Evolutionary conservation across 768 basidiomycete species (phyloP).

Genomic region (Tylopilus sp.): DNA sequence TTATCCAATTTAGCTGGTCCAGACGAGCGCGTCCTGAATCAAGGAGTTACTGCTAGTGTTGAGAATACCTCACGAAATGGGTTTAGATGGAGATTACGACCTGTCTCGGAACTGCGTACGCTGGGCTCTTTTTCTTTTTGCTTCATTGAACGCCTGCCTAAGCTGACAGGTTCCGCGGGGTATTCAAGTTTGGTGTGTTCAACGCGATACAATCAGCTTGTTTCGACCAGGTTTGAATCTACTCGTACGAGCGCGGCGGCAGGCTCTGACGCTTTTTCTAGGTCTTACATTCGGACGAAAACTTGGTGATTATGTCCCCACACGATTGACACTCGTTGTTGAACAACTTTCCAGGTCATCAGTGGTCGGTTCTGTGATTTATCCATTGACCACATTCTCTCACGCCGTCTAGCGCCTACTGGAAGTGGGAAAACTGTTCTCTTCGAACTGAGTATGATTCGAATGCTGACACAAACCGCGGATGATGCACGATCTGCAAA

Average conservation of each 20-base stretch:
- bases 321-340: constrained; percentile 3
- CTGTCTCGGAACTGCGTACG: constrained; percentile 73
- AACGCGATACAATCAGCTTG: constrained; percentile 88
- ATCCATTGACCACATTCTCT: constrained; percentile 1
- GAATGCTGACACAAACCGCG: constrained; percentile 51
- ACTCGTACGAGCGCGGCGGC: background rate
- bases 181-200: constrained; percentile 89
- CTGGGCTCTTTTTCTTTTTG: too few species aligned
- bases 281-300: constrained; percentile 59
- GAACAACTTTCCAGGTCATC: constrained; percentile 51
- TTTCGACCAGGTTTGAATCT: constrained; percentile 57
- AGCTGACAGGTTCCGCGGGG: constrained; percentile 78
- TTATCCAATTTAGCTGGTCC: background rate
- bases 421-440: constrained; percentile 95
- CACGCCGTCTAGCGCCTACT: constrained; percentile 68
- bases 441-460: constrained; percentile 88
- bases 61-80: constrained; percentile 32
- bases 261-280: constrained; percentile 26
- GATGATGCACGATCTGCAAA: constrained; percentile 41
- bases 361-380: constrained; percentile 47
- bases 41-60: background rate
- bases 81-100: constrained; percentile 53
- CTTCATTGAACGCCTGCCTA: constrained; percentile 7
- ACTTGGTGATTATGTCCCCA: constrained; percentile 46
- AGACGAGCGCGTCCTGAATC: background rate